Evolutionary conservation across 805 yeast species (phyloP).

Genomic region (Candida stauntonica): DNA sequence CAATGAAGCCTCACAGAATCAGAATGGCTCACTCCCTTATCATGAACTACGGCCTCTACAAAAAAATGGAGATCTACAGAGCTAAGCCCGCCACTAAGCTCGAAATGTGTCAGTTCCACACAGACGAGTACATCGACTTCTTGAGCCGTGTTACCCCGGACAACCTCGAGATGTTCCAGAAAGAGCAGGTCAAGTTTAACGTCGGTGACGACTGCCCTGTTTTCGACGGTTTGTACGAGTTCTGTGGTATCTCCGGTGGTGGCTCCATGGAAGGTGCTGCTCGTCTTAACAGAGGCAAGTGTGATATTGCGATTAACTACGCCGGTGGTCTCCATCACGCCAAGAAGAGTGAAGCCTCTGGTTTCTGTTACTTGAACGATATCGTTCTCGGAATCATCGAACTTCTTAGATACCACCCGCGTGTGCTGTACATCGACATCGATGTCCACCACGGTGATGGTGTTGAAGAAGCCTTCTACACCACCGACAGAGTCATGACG

Average conservation of each 20-base stretch:
- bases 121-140: constrained; percentile 95
- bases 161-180: constrained; percentile 78
- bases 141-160: constrained; percentile 88
- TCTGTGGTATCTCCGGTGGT: constrained; percentile 78
- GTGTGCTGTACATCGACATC: constrained; percentile 83
- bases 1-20: constrained; percentile 98
- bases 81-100: constrained; percentile 98
- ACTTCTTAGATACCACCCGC: constrained; percentile 73
- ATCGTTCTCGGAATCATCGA: constrained; percentile 82
- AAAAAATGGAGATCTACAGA: constrained; percentile 88
- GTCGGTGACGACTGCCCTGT: constrained; percentile 95
- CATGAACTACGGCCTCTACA: constrained; percentile 94
- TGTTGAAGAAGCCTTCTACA: constrained; percentile 89
- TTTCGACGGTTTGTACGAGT: constrained; percentile 73
- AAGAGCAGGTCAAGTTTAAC: constrained; percentile 87
- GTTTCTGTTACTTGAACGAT: constrained; percentile 88
- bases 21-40: constrained; percentile 97
- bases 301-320: constrained; percentile 90
- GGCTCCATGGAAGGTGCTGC: constrained; percentile 91
- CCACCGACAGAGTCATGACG: constrained; percentile 89
- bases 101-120: constrained; percentile 97
- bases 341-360: constrained; percentile 83
- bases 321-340: constrained; percentile 95
- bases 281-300: constrained; percentile 71
- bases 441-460: constrained; percentile 96